Evolutionary conservation across 371 early-diverging fungal genomes (phyloP), one percentile per base, ranked within the genome.

Genomic region (Amoeboaphelidium protococcarum): DNA sequence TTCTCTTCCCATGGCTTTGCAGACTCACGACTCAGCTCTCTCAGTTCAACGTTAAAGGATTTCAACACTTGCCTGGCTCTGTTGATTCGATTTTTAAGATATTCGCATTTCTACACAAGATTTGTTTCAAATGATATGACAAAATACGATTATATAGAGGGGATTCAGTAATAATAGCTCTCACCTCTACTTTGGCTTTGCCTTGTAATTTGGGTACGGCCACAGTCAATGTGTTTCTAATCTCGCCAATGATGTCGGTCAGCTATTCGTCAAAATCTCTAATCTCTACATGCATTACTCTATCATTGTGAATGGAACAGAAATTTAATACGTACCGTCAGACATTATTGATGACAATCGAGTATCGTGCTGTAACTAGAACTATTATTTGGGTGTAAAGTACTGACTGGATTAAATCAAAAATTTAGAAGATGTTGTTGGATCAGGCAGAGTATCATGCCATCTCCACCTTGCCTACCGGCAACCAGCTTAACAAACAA

Each of bases 211-310:
- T 53, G 23, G 66, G 54, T 13, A 71, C 49, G 45, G 68, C 71
- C 12, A 44, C 49, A 13, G 59, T 63, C 2, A 71, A 54, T 3
- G 58, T 54, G 0, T 23, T 48, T 24, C 54, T 43, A 25, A 71
- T 59, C n/a, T 57, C 54, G 16, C 57, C 45, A 1, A 66, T 27
- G 6, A 71, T 58, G 44, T 67, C 66, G 40, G 49, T 50, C 51
- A 71, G 58, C 47, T 71, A 64, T 50, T 71, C 71, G 26, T 65
- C 61, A 50, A 65, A 71, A 42, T 71, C 71, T 27, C 64, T 65
- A 45, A 71, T 52, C 42, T 71, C 71, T 63, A 31, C n/a, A n/a
- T n/a, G n/a, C n/a, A n/a, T n/a, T n/a, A n/a, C n/a, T n/a, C n/a
- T n/a, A n/a, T n/a, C n/a, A n/a, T n/a, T n/a, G n/a, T n/a, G n/a